Evolutionary conservation across 257 asterid species (phyloP).

Genomic region (Fraxinus anomala): DNA sequence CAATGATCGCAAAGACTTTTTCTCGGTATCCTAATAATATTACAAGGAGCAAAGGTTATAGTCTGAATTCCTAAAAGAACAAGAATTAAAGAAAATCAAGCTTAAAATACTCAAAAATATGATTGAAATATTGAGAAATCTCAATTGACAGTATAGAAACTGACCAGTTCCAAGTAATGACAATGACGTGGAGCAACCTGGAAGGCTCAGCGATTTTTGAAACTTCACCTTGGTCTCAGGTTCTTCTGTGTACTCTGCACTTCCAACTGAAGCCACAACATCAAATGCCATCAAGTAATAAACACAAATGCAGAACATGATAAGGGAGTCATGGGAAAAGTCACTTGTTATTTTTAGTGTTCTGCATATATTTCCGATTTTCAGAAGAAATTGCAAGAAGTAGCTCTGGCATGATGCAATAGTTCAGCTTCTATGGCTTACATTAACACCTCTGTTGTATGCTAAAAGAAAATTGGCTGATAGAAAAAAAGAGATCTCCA

Average conservation of each 20-base stretch:
- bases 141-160: constrained; percentile 23
- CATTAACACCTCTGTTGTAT: not conserved
- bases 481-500: too few species aligned
- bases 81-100: not conserved
- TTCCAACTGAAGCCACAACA: constrained; percentile 36
- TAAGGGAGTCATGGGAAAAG: constrained; percentile 6
- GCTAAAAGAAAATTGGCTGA: not conserved
- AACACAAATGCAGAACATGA: constrained; percentile 3
- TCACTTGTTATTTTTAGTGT: constrained; percentile 2
- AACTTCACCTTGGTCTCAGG: constrained; percentile 80
- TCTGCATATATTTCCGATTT: not conserved
- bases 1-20: constrained; percentile 79
- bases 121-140: not conserved
- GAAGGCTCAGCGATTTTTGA: constrained; percentile 62
- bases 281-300: constrained; percentile 15
- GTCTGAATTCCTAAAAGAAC: constrained; percentile 16
- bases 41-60: constrained; percentile 17
- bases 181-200: constrained; percentile 65
- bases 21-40: constrained; percentile 74
- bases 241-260: constrained; percentile 62
- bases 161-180: constrained; percentile 83
- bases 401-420: not conserved
- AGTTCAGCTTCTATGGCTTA: not conserved
- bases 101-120: not conserved
- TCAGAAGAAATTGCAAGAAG: not conserved